Conservation (phyloP, 2,329 filamentous ascomycete genomes). For the Epichloe gansuensis region DNA sequence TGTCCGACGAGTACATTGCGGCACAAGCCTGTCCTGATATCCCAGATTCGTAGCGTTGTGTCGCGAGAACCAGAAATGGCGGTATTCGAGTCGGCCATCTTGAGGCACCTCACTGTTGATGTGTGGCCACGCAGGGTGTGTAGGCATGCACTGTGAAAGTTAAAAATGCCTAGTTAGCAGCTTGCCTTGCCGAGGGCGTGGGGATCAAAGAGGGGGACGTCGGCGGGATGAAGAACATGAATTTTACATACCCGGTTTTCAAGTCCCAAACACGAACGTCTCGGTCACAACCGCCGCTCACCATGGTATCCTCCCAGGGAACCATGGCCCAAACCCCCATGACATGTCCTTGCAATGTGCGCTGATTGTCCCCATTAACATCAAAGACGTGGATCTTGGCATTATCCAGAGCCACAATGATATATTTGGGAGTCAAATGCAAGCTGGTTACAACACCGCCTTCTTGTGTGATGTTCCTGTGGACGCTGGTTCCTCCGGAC, state of each 20-base stretch:
- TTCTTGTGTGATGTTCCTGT: constrained; percentile 86
- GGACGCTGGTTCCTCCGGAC: constrained; percentile 72
- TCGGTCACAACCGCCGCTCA: constrained; percentile 91
- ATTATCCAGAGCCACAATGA: constrained; percentile 94
- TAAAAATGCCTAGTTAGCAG: neutral
- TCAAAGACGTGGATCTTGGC: constrained; percentile 98
- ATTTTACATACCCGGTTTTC: constrained; percentile 61
- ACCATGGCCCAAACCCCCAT: constrained; percentile 99
- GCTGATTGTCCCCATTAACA: constrained; percentile 75
- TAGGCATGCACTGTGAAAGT: constrained; percentile 46
- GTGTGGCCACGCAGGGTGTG: constrained; percentile 89
- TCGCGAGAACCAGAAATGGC: constrained; percentile 95
- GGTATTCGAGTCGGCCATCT: constrained; percentile 90
- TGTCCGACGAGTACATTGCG: constrained; percentile 88
- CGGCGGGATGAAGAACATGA: neutral
- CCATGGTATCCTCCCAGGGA: constrained; percentile 87
- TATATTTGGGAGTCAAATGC: constrained; percentile 89
- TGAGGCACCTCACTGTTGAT: constrained; percentile 89
- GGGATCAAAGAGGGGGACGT: neutral
- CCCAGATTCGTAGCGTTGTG: constrained; percentile 90
- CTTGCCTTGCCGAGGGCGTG: neutral
- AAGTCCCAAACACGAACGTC: constrained; percentile 97
- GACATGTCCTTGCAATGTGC: constrained; percentile 85
- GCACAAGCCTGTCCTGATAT: constrained; percentile 77
- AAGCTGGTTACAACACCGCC: constrained; percentile 94